Evolutionary conservation across 805 yeast species (phyloP), one percentile per base, ranked within the genome.

Genomic region (Diddensiella santjacobensis): DNA sequence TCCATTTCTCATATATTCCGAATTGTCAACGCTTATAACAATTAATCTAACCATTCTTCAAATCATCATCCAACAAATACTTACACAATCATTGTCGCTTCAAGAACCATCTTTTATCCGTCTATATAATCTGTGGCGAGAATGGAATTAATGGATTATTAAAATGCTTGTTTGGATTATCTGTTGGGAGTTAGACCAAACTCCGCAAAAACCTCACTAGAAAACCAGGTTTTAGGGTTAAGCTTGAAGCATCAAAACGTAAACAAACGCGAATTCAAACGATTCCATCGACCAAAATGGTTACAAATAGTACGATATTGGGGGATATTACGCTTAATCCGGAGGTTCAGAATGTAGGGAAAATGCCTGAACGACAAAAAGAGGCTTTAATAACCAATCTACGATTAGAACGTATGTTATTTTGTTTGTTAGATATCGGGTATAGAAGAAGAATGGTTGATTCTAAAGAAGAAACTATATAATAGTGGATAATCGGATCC

Each of bases 1-100:
- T 26, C 98, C 99, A 65, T 93, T 93, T 61, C 99, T 78, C 80
- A 90, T 86, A 68, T 77, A 91, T 71, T 93, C 99, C 45, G 96
- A 88, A 74, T 89, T 91, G 73, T 93, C 99, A 63, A 93, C 78
- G 62, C 70, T 66, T 40, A 13, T 19, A 26, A 26, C n/a, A n/a
- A n/a, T n/a, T n/a, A n/a, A n/a, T n/a, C n/a, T n/a, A n/a, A n/a
- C n/a, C n/a, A n/a, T n/a, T n/a, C n/a, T n/a, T n/a, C n/a, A n/a
- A n/a, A n/a, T n/a, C n/a, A n/a, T n/a, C n/a, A n/a, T n/a, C n/a
- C n/a, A n/a, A n/a, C n/a, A n/a, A n/a, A 11, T 44, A 54, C 71
- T 41, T 59, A 70, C 73, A 89, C 87, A 54, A 93, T 79, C 85
- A 93, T 90, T 13, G 96, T 86, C 54, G 98, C 98, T 71, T 93